phyloP scores from a whole-genome alignment of 768 basidiomycete genomes.

The Tylopilus felleus region DNA sequence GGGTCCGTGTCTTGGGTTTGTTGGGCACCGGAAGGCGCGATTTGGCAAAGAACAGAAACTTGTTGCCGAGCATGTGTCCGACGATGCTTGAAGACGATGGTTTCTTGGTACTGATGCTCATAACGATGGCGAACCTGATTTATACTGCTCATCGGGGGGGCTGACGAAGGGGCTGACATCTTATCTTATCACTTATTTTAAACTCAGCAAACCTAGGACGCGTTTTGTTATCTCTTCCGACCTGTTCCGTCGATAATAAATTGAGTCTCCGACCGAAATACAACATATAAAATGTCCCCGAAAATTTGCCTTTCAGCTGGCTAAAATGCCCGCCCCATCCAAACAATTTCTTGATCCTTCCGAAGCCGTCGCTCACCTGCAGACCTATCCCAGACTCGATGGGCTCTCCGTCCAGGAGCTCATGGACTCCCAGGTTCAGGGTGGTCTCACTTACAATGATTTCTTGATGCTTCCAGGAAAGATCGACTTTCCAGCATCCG shows the following conservation, averaged over 20 bases:
- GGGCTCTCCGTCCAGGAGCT: constrained; percentile 83
- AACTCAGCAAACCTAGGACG: background rate
- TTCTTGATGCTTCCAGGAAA: constrained; percentile 93
- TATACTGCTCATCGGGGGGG: constrained; percentile 12
- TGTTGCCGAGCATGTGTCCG: constrained; percentile 17
- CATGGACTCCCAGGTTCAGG: constrained; percentile 82
- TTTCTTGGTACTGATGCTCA: constrained; percentile 10
- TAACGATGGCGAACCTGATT: constrained; percentile 1
- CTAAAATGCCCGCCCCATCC: constrained; percentile 35
- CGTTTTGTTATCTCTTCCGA: too few species aligned
- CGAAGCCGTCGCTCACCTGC: constrained; percentile 72
- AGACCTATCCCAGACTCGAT: constrained; percentile 67
- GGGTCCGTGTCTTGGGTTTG: constrained; percentile 13
- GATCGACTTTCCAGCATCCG: constrained; percentile 86
- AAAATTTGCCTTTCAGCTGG: constrained; percentile 12
- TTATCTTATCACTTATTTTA: background rate
- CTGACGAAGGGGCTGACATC: constrained; percentile 16
- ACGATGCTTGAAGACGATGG: constrained; percentile 1
- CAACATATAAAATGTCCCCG: background rate
- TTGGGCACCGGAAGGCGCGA: constrained; percentile 24
- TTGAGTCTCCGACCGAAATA: constrained; percentile 14
- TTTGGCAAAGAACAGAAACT: constrained; percentile 17
- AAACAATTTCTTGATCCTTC: constrained; percentile 58
- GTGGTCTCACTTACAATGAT: constrained; percentile 97
- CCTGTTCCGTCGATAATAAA: too few species aligned